phyloP scores from a whole-genome alignment of 2,329 filamentous ascomycete species.

The Penicillium corylophilum region DNA sequence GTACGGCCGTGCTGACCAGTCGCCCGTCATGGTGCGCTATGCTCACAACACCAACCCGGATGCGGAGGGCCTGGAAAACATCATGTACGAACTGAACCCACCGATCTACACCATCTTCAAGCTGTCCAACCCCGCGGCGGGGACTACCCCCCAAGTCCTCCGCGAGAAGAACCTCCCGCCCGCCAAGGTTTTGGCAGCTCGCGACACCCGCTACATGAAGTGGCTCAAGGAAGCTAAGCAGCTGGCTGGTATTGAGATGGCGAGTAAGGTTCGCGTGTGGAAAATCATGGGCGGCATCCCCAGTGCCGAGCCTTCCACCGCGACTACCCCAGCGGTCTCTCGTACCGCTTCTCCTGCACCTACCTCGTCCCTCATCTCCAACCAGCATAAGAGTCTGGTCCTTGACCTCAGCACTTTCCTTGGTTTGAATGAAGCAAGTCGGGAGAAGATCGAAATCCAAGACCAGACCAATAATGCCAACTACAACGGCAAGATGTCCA shows the following conservation, averaged over 20 bases:
- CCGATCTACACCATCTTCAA: slow-evolving; percentile 83
- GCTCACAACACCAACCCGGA: slow-evolving; percentile 71
- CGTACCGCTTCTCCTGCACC: slow-evolving; percentile 47
- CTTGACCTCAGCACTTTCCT: slow-evolving; percentile 64
- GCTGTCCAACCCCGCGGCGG: slow-evolving; percentile 60
- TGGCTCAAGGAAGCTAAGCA: slow-evolving; percentile 75
- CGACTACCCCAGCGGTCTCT: slow-evolving; percentile 45
- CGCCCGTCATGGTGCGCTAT: slow-evolving; percentile 69
- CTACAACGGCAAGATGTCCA: slow-evolving; percentile 70
- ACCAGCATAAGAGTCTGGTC: slow-evolving; percentile 52
- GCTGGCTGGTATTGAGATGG: slow-evolving; percentile 63
- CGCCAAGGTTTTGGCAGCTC: slow-evolving; percentile 67
- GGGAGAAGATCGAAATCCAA: slow-evolving; percentile 61
- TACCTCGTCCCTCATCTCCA: slow-evolving; percentile 41
- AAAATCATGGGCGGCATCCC: slow-evolving; percentile 53
- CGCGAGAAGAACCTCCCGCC: slow-evolving; percentile 63
- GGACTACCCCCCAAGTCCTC: slow-evolving; percentile 59
- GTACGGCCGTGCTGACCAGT: slow-evolving; percentile 73
- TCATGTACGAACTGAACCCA: slow-evolving; percentile 80
- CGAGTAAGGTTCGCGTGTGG: slow-evolving; percentile 77
- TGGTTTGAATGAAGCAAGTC: slow-evolving; percentile 61
- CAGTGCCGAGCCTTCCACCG: slow-evolving; percentile 45
- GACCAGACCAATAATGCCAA: slow-evolving; percentile 73
- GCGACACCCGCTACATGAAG: slow-evolving; percentile 66
- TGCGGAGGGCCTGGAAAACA: slow-evolving; percentile 60